Conservation (phyloP, 2,329 filamentous ascomycete species). For the Lomentospora prolificans region DNA sequence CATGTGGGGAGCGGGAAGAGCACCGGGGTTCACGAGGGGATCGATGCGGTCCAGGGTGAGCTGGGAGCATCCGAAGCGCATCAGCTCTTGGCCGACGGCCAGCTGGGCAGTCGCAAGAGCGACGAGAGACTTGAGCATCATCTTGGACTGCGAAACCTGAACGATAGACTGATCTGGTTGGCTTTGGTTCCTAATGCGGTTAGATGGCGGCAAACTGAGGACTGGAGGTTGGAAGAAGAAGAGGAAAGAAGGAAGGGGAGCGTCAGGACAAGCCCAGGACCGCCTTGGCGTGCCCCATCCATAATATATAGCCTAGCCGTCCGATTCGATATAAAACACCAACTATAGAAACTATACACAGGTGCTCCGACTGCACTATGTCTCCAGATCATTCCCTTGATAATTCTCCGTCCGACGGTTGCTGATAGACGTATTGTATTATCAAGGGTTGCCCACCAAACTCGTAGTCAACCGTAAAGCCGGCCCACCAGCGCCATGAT, state of each 20-base stretch:
- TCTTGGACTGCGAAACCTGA: not conserved
- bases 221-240: not conserved
- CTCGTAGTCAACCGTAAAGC: too few relatives aligned
- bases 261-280: not conserved
- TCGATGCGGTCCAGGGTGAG: slow-evolving; percentile 28
- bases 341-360: not conserved
- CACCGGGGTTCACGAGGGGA: slow-evolving; percentile 23
- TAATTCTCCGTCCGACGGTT: not conserved
- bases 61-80: slow-evolving; percentile 33
- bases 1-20: slow-evolving; percentile 36
- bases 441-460: too few relatives aligned
- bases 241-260: not conserved
- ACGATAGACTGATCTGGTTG: not conserved
- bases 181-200: not conserved
- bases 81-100: slow-evolving; percentile 18
- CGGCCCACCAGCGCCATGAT: too few relatives aligned
- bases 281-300: slow-evolving; percentile 1
- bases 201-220: not conserved
- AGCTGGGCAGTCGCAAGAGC: slow-evolving; percentile 6
- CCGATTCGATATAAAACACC: not conserved
- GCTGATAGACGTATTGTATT: too few relatives aligned
- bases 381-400: not conserved
- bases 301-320: not conserved
- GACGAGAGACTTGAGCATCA: slow-evolving; percentile 7
- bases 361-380: too few relatives aligned